These are phyloP conservation scores for Grosmannia huntii DNA, from an alignment of 2,329 filamentous ascomycete species.

Conservation along the genomic window DNA sequence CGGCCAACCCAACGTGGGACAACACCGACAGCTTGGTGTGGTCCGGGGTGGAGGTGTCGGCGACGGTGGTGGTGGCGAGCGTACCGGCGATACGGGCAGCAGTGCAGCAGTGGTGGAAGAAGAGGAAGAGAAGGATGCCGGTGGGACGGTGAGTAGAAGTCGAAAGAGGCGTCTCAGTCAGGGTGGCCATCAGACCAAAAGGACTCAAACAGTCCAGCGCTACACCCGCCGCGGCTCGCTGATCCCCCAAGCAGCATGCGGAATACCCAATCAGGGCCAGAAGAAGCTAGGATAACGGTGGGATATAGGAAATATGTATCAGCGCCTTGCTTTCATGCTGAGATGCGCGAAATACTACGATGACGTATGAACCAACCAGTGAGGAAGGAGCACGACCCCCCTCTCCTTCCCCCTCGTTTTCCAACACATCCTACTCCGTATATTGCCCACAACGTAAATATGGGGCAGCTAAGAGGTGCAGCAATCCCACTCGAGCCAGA, in stretches of 20 bases:
- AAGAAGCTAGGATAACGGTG: not conserved
- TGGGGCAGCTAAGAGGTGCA: not conserved
- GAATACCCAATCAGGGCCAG: not conserved
- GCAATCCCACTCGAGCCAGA: not conserved
- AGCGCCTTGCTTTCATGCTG: not conserved
- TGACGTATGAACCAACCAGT: not conserved
- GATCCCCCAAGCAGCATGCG: not conserved
- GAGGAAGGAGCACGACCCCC: not conserved
- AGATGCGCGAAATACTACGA: not conserved
- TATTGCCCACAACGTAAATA: not conserved
- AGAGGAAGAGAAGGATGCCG: too few species aligned
- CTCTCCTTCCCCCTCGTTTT: not conserved
- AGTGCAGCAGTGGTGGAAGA: not conserved
- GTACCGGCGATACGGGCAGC: slow-evolving; percentile 17
- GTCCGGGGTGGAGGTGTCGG: slow-evolving; percentile 28
- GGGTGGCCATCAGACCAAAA: too few species aligned
- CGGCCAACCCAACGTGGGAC: slow-evolving; percentile 28
- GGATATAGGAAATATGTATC: not conserved
- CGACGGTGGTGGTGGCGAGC: slow-evolving; percentile 28
- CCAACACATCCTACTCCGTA: not conserved
- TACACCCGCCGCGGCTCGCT: not conserved
- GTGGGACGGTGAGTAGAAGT: not conserved
- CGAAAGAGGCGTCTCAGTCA: too few species aligned
- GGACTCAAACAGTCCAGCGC: not conserved
- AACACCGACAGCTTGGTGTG: slow-evolving; percentile 28